Evolutionary conservation across 139 green algal species (phyloP).

Genomic region (Limnomonas spitsbergensis): DNA sequence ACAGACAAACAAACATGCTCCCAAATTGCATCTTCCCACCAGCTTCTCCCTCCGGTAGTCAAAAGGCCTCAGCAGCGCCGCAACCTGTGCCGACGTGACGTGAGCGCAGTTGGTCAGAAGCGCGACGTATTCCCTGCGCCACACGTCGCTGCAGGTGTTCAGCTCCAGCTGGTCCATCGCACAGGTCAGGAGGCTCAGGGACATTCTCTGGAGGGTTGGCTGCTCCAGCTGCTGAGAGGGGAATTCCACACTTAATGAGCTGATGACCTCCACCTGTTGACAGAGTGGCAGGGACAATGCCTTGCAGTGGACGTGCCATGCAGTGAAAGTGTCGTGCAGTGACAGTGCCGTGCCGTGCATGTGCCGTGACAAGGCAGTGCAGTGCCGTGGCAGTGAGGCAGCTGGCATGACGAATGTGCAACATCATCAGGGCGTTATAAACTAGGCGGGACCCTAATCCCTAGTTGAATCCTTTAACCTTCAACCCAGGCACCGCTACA

Average conservation of each 20-base stretch:
- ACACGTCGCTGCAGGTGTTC: neutral
- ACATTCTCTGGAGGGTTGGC: neutral
- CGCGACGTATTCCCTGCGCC: neutral
- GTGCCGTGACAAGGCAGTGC: neutral
- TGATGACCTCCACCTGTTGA: neutral
- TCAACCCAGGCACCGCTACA: too few species aligned
- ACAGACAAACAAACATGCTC: too few species aligned
- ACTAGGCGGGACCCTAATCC: too few species aligned
- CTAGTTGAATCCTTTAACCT: too few species aligned
- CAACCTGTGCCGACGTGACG: constrained; percentile 1
- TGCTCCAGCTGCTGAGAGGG: neutral
- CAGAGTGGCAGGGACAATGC: too few species aligned
- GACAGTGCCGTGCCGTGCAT: neutral
- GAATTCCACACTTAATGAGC: constrained; percentile 1
- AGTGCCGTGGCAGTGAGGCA: too few species aligned
- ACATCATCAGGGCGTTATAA: too few species aligned
- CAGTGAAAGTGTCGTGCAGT: too few species aligned
- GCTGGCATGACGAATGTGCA: too few species aligned
- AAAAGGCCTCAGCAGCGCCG: constrained; percentile 8
- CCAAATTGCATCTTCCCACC: neutral
- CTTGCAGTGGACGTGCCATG: too few species aligned
- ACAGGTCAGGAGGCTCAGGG: neutral
- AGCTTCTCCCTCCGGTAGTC: constrained; percentile 15
- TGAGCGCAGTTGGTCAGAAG: constrained; percentile 13
- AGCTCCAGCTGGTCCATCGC: neutral